A percentile compares a stretch with the other conserved stretches of the same genome.
Evolutionary conservation across 257 asterid genomes (phyloP).

Genomic region (Petunia secreta): DNA sequence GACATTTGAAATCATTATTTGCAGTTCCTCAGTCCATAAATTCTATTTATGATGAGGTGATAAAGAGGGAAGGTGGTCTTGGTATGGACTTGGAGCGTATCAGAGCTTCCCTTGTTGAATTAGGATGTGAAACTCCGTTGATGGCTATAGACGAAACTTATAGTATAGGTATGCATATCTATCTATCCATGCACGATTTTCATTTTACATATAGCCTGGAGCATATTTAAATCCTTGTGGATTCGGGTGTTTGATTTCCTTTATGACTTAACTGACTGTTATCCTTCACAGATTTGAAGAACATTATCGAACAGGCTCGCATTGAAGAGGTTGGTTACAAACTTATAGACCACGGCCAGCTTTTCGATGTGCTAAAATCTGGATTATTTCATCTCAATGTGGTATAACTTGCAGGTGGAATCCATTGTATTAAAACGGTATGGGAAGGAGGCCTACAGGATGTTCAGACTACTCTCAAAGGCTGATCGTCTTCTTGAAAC

Average conservation of each 20-base stretch:
- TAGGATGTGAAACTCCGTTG: conserved; percentile 60
- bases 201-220: conserved; percentile 18
- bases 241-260: background rate
- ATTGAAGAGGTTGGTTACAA: conserved; percentile 67
- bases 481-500: conserved; percentile 57
- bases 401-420: conserved; percentile 65
- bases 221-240: background rate
- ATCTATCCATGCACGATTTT: background rate
- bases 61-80: conserved; percentile 68
- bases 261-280: conserved; percentile 22
- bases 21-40: conserved; percentile 64
- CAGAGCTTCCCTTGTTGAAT: conserved; percentile 61
- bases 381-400: conserved; percentile 23
- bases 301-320: conserved; percentile 70
- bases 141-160: conserved; percentile 56
- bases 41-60: conserved; percentile 75
- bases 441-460: conserved; percentile 83
- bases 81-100: conserved; percentile 68
- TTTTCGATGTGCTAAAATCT: background rate
- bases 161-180: conserved; percentile 62
- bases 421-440: conserved; percentile 75
- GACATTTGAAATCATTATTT: conserved; percentile 34
- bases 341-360: conserved; percentile 22
- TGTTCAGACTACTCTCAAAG: conserved; percentile 73
- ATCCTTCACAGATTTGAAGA: conserved; percentile 69